Conservation (phyloP, 2,329 filamentous ascomycete species). For the Colletotrichum abscissum region DNA sequence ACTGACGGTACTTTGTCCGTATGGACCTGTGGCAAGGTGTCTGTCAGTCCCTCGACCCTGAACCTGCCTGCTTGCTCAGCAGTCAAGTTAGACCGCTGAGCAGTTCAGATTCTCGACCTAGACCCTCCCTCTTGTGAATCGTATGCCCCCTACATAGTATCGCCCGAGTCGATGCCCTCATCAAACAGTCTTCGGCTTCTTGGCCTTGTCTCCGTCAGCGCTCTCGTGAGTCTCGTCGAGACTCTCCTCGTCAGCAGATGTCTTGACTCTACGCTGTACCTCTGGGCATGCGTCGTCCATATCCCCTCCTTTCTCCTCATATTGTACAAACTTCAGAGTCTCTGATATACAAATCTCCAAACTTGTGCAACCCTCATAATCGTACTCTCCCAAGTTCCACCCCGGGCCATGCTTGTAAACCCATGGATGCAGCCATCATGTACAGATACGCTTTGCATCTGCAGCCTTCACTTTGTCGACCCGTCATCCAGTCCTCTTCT, state of each 20-base stretch:
- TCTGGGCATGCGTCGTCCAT: conserved; percentile 21
- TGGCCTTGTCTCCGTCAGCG: conserved; percentile 9
- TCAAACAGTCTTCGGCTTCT: not conserved
- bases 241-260: not conserved
- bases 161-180: not conserved
- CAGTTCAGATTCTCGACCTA: not conserved
- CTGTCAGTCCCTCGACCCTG: not conserved
- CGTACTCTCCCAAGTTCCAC: not conserved
- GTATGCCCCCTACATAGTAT: not conserved
- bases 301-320: not conserved
- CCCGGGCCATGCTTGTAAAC: not conserved
- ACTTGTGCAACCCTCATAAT: not conserved
- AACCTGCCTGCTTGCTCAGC: not conserved
- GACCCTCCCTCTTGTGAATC: conserved; percentile 5
- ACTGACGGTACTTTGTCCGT: not conserved
- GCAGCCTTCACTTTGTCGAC: conserved; percentile 18
- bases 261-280: conserved; percentile 19
- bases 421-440: conserved; percentile 2
- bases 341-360: not conserved
- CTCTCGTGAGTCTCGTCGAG: not conserved
- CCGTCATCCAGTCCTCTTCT: conserved; percentile 17
- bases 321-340: not conserved
- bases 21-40: not conserved
- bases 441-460: conserved; percentile 23
- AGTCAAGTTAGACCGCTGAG: no score